Evolutionary conservation across 192 early-diverging fungal genomes (phyloP), one percentile per base, ranked within the genome.

Genomic region (Gryganskiella cystojenkinii): DNA sequence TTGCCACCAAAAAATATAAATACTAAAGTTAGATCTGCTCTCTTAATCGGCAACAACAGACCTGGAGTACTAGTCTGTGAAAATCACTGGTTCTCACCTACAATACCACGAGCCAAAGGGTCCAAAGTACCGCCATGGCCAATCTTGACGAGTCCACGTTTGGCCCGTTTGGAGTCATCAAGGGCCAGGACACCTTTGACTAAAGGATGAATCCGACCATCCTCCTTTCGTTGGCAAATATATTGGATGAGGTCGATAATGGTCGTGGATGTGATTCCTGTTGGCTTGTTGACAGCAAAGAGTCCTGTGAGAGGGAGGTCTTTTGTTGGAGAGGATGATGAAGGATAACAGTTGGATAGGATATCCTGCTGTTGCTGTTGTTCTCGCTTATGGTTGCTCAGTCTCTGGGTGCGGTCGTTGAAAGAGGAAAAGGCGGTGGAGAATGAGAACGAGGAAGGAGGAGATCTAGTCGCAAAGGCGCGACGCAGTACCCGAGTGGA

Each of bases 101-200:
- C 57, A 3, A 89, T 71, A 20, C 87, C 87, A 47, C 72, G 61
- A 22, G 87, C 87, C 35, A 89, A 56, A 14, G 87, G 87, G 64
- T 89, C 87, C 31, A 88, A 42, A 3, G 86, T 88, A 6, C 86
- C 86, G 10, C 86, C 86, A 68, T 88, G 86, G 3, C 86, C 86
- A 68, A 88, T 71, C 54, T 88, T 88, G 57, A 88, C 64, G 19
- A 70, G 57, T n/a, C 74, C 70, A 43, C 65, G 54, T 31, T 67
- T 54, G 37, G 74, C 59, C 14, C 70, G 50, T 50, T 56, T 81
- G 25, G 71, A 64, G 19, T 15, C 37, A n/a, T 61, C 54, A 11
- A 67, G 40, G 37, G 46, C 45, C 67, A 80, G 13, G 27, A 67
- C 35, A 1, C 63, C 51, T 2, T 68, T 52, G 15, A 61, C 47